phyloP scores from a whole-genome alignment of 306 rosid species.

The Gastrolobium villosum region DNA sequence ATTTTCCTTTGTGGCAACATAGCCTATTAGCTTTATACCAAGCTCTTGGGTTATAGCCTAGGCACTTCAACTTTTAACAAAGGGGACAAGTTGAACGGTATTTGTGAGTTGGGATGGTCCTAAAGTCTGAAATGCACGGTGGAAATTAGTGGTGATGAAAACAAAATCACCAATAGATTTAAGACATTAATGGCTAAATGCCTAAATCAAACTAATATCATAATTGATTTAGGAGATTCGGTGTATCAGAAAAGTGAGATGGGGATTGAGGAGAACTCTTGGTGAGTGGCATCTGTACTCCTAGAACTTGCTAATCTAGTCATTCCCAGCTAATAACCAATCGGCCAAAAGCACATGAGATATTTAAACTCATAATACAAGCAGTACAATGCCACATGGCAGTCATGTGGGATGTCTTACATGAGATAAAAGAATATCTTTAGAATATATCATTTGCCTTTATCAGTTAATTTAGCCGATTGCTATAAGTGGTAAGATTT shows the following conservation, averaged over 20 bases:
- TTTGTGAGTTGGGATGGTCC: slow-evolving; percentile 53
- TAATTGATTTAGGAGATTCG: slow-evolving; percentile 50
- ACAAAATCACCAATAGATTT: slow-evolving; percentile 35
- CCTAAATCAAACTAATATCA: slow-evolving; percentile 35
- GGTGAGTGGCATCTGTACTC: slow-evolving; percentile 39
- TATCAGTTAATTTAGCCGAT: background rate
- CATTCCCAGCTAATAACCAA: slow-evolving; percentile 51
- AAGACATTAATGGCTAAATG: slow-evolving; percentile 41
- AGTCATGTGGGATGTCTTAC: slow-evolving; percentile 31
- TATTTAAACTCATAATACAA: slow-evolving; percentile 29
- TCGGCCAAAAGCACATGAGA: slow-evolving; percentile 17
- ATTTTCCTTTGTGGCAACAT: slow-evolving; percentile 42
- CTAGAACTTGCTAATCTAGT: slow-evolving; percentile 46
- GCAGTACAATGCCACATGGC: slow-evolving; percentile 25
- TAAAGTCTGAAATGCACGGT: slow-evolving; percentile 45
- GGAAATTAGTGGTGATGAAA: slow-evolving; percentile 45
- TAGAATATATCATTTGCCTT: background rate
- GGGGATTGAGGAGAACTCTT: slow-evolving; percentile 44
- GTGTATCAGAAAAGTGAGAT: slow-evolving; percentile 46
- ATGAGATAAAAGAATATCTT: background rate
- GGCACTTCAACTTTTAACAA: slow-evolving; percentile 54
- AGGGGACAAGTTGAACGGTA: slow-evolving; percentile 52
- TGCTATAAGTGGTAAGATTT: background rate
- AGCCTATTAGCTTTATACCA: slow-evolving; percentile 44
- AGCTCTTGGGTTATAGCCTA: slow-evolving; percentile 45